Percentiles rank a stretch among this genome's conserved stretches.
phyloP scores from a whole-genome alignment of 2,329 filamentous ascomycete species.

The Chaetomium sp. region DNA sequence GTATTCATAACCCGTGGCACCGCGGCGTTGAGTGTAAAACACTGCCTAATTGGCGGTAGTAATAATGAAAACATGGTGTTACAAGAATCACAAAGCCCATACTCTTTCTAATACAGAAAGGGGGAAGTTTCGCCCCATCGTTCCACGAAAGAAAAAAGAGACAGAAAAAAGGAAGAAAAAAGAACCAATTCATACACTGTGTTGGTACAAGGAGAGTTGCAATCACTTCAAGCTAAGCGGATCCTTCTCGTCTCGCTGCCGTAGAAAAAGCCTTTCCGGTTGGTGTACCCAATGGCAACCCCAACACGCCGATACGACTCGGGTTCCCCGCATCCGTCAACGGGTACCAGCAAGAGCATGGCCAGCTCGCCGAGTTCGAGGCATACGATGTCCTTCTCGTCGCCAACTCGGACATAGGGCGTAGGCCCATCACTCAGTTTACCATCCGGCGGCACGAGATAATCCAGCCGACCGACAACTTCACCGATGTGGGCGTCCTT shows the following conservation, averaged over 20 bases:
- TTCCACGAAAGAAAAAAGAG: neutral
- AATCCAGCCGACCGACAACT: constrained; percentile 35
- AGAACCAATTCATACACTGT: neutral
- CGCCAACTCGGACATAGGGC: constrained; percentile 27
- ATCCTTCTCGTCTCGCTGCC: constrained; percentile 31
- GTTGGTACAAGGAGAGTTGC: neutral
- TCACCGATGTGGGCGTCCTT: constrained; percentile 35
- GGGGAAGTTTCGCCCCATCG: neutral
- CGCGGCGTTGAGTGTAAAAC: too few relatives aligned
- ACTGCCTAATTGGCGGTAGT: neutral
- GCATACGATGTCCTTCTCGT: constrained; percentile 33
- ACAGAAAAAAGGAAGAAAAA: neutral
- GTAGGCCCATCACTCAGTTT: neutral
- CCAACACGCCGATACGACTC: constrained; percentile 32
- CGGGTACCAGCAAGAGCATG: constrained; percentile 32
- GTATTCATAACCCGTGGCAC: neutral
- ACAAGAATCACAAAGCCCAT: neutral
- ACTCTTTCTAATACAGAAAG: neutral
- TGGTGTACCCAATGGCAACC: constrained; percentile 32
- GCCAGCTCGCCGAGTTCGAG: constrained; percentile 35
- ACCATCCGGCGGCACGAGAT: constrained; percentile 18
- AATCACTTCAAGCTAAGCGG: constrained; percentile 23
- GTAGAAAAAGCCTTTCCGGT: constrained; percentile 35
- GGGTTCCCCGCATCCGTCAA: neutral
- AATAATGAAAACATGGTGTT: neutral